Base-by-base conservation (phyloP, 495 filamentous ascomycete genomes). In the Stereocaulon alpinum region DNA sequence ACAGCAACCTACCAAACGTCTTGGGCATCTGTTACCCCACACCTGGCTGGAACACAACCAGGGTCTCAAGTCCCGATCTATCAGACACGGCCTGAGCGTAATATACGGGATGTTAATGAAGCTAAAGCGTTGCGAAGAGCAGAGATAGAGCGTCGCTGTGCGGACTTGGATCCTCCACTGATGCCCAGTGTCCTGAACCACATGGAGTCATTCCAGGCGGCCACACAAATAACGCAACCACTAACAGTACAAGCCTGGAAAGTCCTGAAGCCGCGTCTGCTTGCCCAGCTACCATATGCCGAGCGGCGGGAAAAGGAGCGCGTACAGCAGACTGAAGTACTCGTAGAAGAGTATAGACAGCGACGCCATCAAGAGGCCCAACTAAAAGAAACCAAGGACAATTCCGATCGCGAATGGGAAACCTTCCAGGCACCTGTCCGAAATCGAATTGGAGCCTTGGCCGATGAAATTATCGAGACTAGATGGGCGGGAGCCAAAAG, bases 191-290 rank as follows among this genome's bases (percentile, higher is more conserved):
- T 87, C 15, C 73, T 90, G 40, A 74, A 73, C 42, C 82, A 83
- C 58, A 85, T 89, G 66, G 79, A 83, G 10, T 80, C 86, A 0
- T 89, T 86, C 61, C 80, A 85, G 62, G 84, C 84, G 15, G 83
- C 87, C 15, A 76, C 84, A 40, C 80, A 86, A 42, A 86, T 88
- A 47, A 75, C 79, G 17, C 71, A 75, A 20, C 79, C 81, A 30
- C 70, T 91, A 47, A 81, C 79, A 60, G 85, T 88, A 47, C 68
- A 72, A 22, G 80, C 79, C 0, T 90, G 86, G 86, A 72, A 80
- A 45, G 64, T 82, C 29, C 72, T 89, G 4, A 80, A 82, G 61
- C 83, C 83, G 27, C 81, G 83, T 52, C 73, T 89, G 1, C 69
- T 85, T 32, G 73, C 77, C n/a, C 84, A 89, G 66, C 73, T 80